Conservation (phyloP, 257 asterid genomes). For the Buddleja alternifolia region DNA sequence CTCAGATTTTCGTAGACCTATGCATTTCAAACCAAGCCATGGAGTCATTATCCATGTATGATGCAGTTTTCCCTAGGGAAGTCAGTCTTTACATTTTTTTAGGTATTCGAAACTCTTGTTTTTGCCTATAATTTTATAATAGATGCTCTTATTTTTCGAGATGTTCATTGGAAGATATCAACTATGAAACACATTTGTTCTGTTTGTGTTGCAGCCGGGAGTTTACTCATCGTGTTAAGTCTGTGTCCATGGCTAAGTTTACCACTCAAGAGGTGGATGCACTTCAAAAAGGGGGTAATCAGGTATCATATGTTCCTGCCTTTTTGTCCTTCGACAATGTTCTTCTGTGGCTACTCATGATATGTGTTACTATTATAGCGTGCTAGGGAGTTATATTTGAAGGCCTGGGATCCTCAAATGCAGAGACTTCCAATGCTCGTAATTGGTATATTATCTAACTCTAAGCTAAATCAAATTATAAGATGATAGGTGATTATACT, state of each 20-base stretch:
- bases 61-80: background rate
- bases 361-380: constrained; percentile 56
- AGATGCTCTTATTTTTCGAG: constrained; percentile 5
- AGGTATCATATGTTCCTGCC: constrained; percentile 50
- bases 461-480: too few species aligned
- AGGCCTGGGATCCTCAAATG: constrained; percentile 74
- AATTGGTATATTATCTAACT: too few species aligned
- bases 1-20: background rate
- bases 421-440: constrained; percentile 77
- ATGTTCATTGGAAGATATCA: constrained; percentile 12
- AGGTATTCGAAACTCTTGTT: background rate
- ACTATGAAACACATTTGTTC: constrained; percentile 17
- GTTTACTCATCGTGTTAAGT: constrained; percentile 97
- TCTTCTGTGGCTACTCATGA: constrained; percentile 25
- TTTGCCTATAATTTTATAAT: constrained; percentile 1
- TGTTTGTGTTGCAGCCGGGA: constrained; percentile 76
- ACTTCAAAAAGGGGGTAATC: constrained; percentile 96
- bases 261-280: constrained; percentile 91
- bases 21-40: background rate
- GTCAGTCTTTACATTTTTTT: background rate
- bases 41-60: constrained; percentile 9
- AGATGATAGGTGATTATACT: too few species aligned
- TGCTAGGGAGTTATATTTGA: constrained; percentile 80
- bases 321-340: constrained; percentile 1
- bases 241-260: constrained; percentile 96